phyloP scores from a whole-genome alignment of 768 basidiomycete genomes.

The Suillus cothurnatus region DNA sequence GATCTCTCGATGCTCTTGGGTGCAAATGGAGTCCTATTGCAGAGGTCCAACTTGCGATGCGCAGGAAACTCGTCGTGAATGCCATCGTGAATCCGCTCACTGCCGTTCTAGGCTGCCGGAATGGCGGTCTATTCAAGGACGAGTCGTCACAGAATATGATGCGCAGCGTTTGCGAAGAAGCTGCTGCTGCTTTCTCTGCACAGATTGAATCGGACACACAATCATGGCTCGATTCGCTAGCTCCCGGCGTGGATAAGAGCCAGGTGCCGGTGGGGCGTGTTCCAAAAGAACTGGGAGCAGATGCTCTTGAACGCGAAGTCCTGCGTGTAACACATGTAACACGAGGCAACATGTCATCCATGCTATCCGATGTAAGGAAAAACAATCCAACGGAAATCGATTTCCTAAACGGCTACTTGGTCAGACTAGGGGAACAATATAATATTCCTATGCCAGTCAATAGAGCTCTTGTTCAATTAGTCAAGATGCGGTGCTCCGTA shows the following conservation, averaged over 20 bases:
- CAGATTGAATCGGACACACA: constrained; percentile 46
- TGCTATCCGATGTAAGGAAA: constrained; percentile 68
- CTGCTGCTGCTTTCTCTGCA: constrained; percentile 57
- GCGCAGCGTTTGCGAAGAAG: constrained; percentile 68
- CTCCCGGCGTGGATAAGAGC: constrained; percentile 21
- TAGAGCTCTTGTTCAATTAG: constrained; percentile 53
- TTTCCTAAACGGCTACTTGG: constrained; percentile 81
- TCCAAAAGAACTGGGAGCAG: constrained; percentile 46
- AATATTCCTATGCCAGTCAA: constrained; percentile 61
- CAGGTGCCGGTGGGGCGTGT: constrained; percentile 40
- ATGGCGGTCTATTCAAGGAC: constrained; percentile 68
- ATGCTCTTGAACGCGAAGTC: constrained; percentile 57
- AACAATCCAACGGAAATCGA: constrained; percentile 76
- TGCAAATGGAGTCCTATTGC: constrained; percentile 66
- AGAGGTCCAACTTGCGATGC: constrained; percentile 67
- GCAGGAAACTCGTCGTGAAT: constrained; percentile 82
- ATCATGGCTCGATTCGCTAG: constrained; percentile 27
- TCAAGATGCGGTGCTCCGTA: constrained; percentile 58
- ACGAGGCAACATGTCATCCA: constrained; percentile 73
- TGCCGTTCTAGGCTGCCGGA: constrained; percentile 75
- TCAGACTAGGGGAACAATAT: constrained; percentile 58
- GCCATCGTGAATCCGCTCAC: constrained; percentile 85
- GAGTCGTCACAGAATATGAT: constrained; percentile 47
- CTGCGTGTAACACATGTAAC: constrained; percentile 60
- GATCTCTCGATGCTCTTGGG: constrained; percentile 55